These are phyloP conservation scores for Extremus antarcticus DNA, from an alignment of 495 filamentous ascomycete species.

Conservation along the genomic window DNA sequence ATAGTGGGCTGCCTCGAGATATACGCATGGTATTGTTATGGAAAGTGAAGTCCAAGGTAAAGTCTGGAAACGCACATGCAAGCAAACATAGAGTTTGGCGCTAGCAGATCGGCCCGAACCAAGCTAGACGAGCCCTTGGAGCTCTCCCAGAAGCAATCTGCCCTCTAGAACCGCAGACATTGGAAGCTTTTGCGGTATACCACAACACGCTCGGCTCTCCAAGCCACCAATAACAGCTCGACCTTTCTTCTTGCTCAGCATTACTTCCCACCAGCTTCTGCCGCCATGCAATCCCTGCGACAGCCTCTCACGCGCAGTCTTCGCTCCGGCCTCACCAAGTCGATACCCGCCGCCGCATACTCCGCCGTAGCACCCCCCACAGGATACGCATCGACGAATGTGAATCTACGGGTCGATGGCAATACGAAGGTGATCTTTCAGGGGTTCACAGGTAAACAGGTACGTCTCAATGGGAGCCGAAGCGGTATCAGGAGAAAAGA, in stretches of 20 bases:
- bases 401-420: slow-evolving; percentile 83
- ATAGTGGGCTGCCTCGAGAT: no score
- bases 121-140: background rate
- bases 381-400: slow-evolving; percentile 65
- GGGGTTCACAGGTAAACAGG: slow-evolving; percentile 96
- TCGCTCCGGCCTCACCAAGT: slow-evolving; percentile 28
- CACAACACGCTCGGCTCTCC: background rate
- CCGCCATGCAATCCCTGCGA: slow-evolving; percentile 31
- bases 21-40: no score
- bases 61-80: no score
- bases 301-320: slow-evolving; percentile 29
- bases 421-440: slow-evolving; percentile 94
- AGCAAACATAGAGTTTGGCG: no score
- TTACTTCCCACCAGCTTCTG: background rate
- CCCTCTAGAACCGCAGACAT: no score
- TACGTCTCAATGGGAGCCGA: no score
- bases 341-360: slow-evolving; percentile 47
- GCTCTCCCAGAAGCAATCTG: background rate
- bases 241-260: background rate
- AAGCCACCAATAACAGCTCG: background rate
- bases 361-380: slow-evolving; percentile 45
- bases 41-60: no score
- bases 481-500: slow-evolving; percentile 33
- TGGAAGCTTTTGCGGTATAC: no score
- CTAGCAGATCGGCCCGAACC: background rate